phyloP scores from a whole-genome alignment of 2,329 filamentous ascomycete species.

The Ophioceras dolichostomum region DNA sequence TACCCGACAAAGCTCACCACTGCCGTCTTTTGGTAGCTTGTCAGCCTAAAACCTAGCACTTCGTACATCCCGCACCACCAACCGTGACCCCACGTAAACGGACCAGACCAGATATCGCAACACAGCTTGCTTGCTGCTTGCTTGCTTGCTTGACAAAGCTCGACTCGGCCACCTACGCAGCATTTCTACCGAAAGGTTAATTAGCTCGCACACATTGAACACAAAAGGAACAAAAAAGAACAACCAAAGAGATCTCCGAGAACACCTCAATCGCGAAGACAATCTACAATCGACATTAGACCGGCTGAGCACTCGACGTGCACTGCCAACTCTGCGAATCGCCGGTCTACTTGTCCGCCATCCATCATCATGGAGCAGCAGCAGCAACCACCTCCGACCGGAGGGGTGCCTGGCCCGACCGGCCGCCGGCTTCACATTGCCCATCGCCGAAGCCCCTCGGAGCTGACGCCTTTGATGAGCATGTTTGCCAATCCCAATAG shows the following conservation, averaged over 20 bases:
- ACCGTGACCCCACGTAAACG: too few species aligned
- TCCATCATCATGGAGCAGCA: slow-evolving; percentile 50
- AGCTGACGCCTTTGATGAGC: slow-evolving; percentile 96
- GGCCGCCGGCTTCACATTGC: slow-evolving; percentile 93
- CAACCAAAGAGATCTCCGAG: too few species aligned
- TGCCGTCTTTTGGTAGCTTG: neutral
- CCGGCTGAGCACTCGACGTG: slow-evolving; percentile 30
- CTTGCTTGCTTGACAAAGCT: too few species aligned
- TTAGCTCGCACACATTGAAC: too few species aligned
- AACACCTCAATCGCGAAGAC: too few species aligned
- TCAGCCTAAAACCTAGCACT: neutral
- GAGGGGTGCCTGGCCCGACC: slow-evolving; percentile 57
- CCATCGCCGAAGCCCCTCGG: slow-evolving; percentile 91
- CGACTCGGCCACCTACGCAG: too few species aligned
- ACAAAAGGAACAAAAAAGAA: neutral
- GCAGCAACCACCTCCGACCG: slow-evolving; percentile 37
- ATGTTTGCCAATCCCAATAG: slow-evolving; percentile 58
- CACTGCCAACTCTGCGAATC: slow-evolving; percentile 12
- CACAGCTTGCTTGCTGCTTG: too few species aligned
- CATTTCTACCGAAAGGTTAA: too few species aligned
- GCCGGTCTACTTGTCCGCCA: neutral
- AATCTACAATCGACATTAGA: neutral
- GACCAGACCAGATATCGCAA: too few species aligned
- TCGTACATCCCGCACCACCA: neutral
- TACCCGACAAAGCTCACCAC: neutral